phyloP scores from a whole-genome alignment of 495 filamentous ascomycete species.

The Talaromyces proteolyticus region DNA sequence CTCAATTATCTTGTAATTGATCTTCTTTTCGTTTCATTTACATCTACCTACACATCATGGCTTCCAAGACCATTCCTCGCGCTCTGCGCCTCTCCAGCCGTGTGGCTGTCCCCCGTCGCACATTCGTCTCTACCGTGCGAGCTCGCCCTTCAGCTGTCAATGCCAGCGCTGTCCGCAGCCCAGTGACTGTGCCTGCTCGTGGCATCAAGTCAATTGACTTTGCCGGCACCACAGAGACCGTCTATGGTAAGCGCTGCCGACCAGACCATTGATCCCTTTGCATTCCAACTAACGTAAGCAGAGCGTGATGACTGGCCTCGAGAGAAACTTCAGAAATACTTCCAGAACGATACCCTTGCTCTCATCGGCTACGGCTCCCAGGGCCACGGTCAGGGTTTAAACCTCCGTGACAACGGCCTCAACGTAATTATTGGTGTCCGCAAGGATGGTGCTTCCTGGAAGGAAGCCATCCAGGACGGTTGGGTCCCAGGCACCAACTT shows the following conservation, averaged over 20 bases:
- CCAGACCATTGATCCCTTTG: not conserved
- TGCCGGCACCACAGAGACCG: conserved; percentile 83
- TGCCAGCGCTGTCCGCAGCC: conserved; percentile 38
- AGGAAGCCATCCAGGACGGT: conserved; percentile 93
- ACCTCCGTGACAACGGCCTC: conserved; percentile 97
- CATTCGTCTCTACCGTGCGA: conserved; percentile 54
- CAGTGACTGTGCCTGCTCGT: conserved; percentile 42
- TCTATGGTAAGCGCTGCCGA: conserved; percentile 61
- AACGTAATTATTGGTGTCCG: conserved; percentile 98
- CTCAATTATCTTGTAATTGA: conserved; percentile 16
- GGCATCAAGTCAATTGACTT: conserved; percentile 66
- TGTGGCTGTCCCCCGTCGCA: conserved; percentile 57
- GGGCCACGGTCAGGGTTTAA: conserved; percentile 97
- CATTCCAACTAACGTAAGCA: conserved; percentile 18
- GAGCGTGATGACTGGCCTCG: conserved; percentile 97
- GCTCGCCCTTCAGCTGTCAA: conserved; percentile 1
- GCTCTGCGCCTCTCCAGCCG: conserved; percentile 25
- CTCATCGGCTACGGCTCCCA: conserved; percentile 99
- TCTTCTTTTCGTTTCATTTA: conserved; percentile 15
- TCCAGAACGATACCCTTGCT: conserved; percentile 99
- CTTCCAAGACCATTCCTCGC: conserved; percentile 48
- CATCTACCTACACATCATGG: conserved; percentile 55
- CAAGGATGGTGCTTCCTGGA: conserved; percentile 97
- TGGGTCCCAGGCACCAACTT: conserved; percentile 98
- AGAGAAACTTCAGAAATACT: conserved; percentile 98